These are phyloP conservation scores for Lumnitzera littorea DNA, from an alignment of 345 rosid genomes.

Conservation along the genomic window DNA sequence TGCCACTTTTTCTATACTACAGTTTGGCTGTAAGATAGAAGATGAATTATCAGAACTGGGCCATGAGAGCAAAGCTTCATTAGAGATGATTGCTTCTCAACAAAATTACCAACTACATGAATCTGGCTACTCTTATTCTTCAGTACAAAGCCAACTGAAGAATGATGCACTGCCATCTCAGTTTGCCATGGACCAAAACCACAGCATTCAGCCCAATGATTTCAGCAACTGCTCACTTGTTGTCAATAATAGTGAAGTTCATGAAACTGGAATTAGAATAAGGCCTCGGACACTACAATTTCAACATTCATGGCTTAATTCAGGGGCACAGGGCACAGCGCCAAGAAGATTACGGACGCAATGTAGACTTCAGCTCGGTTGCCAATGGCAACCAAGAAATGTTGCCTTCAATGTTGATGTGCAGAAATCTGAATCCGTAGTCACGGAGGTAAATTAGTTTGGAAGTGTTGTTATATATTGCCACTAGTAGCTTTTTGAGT, in stretches of 20 bases:
- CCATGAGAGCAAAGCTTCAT: no score
- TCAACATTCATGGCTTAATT: slow-evolving; percentile 5
- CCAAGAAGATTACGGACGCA: slow-evolving; percentile 52
- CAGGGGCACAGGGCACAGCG: slow-evolving; percentile 40
- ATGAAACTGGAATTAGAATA: slow-evolving; percentile 34
- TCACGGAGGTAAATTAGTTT: slow-evolving; percentile 11
- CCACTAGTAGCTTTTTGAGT: neutral
- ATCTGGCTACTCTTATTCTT: neutral
- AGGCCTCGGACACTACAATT: slow-evolving; percentile 29
- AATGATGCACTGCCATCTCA: slow-evolving; percentile 9
- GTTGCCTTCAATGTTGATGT: slow-evolving; percentile 11
- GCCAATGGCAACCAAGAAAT: slow-evolving; percentile 6
- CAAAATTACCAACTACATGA: neutral
- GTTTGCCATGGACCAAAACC: slow-evolving; percentile 14
- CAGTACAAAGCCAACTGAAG: neutral
- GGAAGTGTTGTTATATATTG: neutral
- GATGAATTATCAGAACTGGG: neutral
- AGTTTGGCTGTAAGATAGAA: slow-evolving; percentile 3
- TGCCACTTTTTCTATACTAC: neutral
- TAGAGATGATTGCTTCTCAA: neutral
- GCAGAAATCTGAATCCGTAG: slow-evolving; percentile 10
- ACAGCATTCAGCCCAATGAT: neutral
- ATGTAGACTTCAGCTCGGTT: slow-evolving; percentile 15
- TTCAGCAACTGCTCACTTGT: slow-evolving; percentile 5
- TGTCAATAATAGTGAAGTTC: slow-evolving; percentile 10